Conservation (phyloP, 352 stramenopile species). For the Phytophthora foliorum region DNA sequence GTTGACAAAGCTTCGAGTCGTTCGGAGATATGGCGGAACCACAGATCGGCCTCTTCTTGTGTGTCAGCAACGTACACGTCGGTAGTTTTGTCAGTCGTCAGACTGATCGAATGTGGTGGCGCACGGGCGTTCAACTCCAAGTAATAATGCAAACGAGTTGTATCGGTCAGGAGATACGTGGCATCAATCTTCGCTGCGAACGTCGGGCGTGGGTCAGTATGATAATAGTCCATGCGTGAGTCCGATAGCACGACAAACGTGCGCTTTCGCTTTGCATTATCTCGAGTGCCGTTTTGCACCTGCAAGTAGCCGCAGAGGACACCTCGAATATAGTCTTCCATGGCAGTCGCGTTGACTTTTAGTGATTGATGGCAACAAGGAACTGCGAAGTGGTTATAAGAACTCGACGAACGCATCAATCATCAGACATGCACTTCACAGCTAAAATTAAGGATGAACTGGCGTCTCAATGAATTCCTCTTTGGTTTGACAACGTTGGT, state of each 20-base stretch:
- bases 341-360: slow-evolving; percentile 37
- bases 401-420: slow-evolving; percentile 24
- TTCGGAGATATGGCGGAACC: slow-evolving; percentile 60
- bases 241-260: slow-evolving; percentile 83
- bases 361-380: slow-evolving; percentile 11
- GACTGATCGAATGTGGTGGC: slow-evolving; percentile 63
- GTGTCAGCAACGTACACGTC: slow-evolving; percentile 73
- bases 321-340: slow-evolving; percentile 83
- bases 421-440: neutral
- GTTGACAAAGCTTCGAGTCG: slow-evolving; percentile 58
- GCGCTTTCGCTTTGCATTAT: slow-evolving; percentile 58
- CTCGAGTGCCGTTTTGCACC: slow-evolving; percentile 61
- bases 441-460: slow-evolving; percentile 26
- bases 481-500: neutral
- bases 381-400: slow-evolving; percentile 3
- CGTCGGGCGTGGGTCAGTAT: slow-evolving; percentile 61
- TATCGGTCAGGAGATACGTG: slow-evolving; percentile 56
- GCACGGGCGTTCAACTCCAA: slow-evolving; percentile 71
- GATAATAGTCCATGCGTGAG: slow-evolving; percentile 82
- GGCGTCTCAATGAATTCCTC: neutral
- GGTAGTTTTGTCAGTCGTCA: slow-evolving; percentile 69
- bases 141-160: slow-evolving; percentile 65
- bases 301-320: slow-evolving; percentile 73
- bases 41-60: slow-evolving; percentile 52
- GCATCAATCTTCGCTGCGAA: slow-evolving; percentile 70